Conservation (phyloP, 106 monocot species). For the Dendrobium nobile region DNA sequence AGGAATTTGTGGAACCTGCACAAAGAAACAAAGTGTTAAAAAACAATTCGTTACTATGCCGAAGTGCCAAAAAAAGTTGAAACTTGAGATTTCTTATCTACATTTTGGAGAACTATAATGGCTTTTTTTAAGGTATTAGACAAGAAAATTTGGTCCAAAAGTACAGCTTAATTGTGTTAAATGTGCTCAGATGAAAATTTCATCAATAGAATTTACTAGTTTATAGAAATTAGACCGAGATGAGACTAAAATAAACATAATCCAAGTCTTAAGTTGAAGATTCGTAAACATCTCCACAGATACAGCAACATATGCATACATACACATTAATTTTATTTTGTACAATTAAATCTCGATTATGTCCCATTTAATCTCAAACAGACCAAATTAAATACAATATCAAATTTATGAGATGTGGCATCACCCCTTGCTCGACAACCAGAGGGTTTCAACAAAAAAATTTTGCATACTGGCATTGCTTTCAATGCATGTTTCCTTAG, state of each 20-base stretch:
- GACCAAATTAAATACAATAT: too few relatives aligned
- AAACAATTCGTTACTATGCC: neutral
- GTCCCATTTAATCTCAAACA: too few relatives aligned
- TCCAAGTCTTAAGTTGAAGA: too few relatives aligned
- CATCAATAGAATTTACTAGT: neutral
- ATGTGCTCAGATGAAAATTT: neutral
- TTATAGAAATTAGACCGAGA: neutral
- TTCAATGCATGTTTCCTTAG: too few relatives aligned
- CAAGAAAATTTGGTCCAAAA: neutral
- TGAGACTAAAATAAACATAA: neutral
- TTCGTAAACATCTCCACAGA: too few relatives aligned
- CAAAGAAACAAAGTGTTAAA: conserved; percentile 8
- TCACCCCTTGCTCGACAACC: too few relatives aligned
- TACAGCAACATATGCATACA: too few relatives aligned
- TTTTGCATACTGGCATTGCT: too few relatives aligned
- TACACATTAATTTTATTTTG: too few relatives aligned
- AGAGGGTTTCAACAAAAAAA: too few relatives aligned
- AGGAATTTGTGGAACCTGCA: conserved; percentile 46
- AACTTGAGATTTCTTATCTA: neutral
- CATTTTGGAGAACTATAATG: neutral
- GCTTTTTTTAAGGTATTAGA: neutral
- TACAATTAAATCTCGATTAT: too few relatives aligned
- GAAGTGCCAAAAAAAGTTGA: neutral
- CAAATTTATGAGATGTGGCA: too few relatives aligned
- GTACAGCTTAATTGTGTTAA: neutral